Percentiles rank a stretch among this genome's conserved stretches.
Conservation (phyloP, 495 filamentous ascomycete species). For the Podospora anserina region DNA sequence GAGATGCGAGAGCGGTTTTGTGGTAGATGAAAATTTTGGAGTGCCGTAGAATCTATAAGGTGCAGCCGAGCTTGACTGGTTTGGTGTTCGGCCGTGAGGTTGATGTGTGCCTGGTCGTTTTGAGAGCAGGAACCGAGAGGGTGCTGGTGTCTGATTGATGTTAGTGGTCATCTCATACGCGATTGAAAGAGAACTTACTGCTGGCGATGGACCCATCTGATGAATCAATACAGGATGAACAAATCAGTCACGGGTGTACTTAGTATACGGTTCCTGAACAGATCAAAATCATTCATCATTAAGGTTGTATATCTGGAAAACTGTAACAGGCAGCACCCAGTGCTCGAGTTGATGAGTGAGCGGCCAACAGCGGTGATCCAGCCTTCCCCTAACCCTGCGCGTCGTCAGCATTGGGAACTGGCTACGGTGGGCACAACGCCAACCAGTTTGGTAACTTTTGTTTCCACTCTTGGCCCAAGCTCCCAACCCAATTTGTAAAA, state of each 20-base stretch:
- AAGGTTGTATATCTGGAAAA: background rate
- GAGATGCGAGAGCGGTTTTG: constrained; percentile 13
- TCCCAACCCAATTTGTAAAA: background rate
- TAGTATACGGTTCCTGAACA: background rate
- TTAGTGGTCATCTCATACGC: background rate
- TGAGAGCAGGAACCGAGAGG: constrained; percentile 41
- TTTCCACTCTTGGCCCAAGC: background rate
- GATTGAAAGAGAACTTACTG: constrained; percentile 2
- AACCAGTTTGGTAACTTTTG: background rate
- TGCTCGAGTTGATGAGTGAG: background rate
- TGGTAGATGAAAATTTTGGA: constrained; percentile 38
- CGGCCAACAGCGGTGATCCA: background rate
- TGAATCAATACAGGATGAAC: background rate
- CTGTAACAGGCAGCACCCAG: background rate
- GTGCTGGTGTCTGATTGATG: constrained; percentile 38
- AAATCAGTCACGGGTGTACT: background rate
- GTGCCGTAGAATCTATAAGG: constrained; percentile 41
- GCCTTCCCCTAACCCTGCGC: background rate
- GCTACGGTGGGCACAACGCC: background rate
- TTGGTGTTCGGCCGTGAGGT: constrained; percentile 31
- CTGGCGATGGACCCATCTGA: constrained; percentile 15
- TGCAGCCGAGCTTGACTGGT: constrained; percentile 23
- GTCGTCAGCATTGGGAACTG: background rate
- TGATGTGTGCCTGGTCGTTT: constrained; percentile 33
- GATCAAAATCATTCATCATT: background rate